Percentiles rank a stretch among this genome's conserved stretches.
These are phyloP conservation scores for Protomyces arabidopsidicola DNA, from an alignment of 1,139 yeast genomes.

Conservation along the genomic window DNA sequence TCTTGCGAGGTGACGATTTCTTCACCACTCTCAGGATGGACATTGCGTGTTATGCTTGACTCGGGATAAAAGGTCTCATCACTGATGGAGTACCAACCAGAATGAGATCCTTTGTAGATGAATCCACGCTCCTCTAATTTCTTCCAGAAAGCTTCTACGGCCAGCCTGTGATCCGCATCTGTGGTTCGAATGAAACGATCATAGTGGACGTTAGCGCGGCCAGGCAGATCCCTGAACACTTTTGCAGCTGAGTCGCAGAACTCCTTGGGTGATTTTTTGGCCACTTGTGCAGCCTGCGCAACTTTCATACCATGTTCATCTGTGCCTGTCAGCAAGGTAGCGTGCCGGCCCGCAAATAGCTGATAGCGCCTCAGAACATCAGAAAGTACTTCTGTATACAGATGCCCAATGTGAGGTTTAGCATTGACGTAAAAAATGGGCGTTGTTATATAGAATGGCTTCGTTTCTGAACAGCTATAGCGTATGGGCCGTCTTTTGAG, in stretches of 20 bases:
- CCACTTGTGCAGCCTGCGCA: slow-evolving; percentile 64
- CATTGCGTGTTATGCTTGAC: slow-evolving; percentile 57
- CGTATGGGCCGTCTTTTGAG: not conserved
- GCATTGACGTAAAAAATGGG: slow-evolving; percentile 98
- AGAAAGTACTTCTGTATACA: slow-evolving; percentile 78
- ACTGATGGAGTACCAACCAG: slow-evolving; percentile 92
- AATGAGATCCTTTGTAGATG: slow-evolving; percentile 75
- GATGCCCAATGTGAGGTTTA: slow-evolving; percentile 87
- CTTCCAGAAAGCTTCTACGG: slow-evolving; percentile 69
- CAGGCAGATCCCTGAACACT: slow-evolving; percentile 62
- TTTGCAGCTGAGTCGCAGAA: slow-evolving; percentile 69
- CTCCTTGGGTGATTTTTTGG: slow-evolving; percentile 52
- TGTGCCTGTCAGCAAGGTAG: slow-evolving; percentile 80
- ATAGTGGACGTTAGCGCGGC: slow-evolving; percentile 52
- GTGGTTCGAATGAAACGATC: slow-evolving; percentile 89
- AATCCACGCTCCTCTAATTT: slow-evolving; percentile 54
- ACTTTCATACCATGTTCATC: slow-evolving; percentile 91
- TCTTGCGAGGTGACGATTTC: slow-evolving; percentile 57
- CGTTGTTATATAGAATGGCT: slow-evolving; percentile 61
- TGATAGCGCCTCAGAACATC: slow-evolving; percentile 79
- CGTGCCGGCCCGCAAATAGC: slow-evolving; percentile 42
- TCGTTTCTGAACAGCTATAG: slow-evolving; percentile 5
- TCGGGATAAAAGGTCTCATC: slow-evolving; percentile 95
- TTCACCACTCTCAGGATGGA: slow-evolving; percentile 41
- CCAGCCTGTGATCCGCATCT: slow-evolving; percentile 64